phyloP scores from a whole-genome alignment of 139 green algal genomes.

The Picochlorum sp. region DNA sequence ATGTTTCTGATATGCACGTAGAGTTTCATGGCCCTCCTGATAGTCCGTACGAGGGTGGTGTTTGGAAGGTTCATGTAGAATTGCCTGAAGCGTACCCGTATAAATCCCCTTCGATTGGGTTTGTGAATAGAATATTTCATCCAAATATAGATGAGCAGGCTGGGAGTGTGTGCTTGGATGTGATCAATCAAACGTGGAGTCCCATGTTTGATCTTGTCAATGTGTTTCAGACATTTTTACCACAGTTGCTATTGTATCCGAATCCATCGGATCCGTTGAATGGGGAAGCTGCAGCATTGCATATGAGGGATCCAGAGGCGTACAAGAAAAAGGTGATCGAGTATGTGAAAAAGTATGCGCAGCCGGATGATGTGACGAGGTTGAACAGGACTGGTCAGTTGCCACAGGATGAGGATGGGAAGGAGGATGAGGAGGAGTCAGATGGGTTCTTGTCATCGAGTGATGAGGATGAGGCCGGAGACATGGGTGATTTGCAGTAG shows the following conservation, averaged over 20 bases:
- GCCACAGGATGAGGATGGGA: constrained; percentile 14
- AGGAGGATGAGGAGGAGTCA: constrained; percentile 9
- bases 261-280: constrained; percentile 97
- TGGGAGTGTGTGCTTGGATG: constrained; percentile 94
- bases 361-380: constrained; percentile 33
- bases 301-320: constrained; percentile 87
- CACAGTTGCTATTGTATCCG: constrained; percentile 97
- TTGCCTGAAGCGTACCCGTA: constrained; percentile 86
- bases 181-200: constrained; percentile 99
- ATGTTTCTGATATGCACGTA: constrained; percentile 89
- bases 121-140: constrained; percentile 97
- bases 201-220: constrained; percentile 99
- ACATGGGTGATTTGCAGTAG: no score
- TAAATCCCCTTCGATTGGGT: constrained; percentile 92
- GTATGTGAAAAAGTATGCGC: constrained; percentile 65
- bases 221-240: constrained; percentile 98
- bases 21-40: constrained; percentile 82
- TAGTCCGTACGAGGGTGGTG: constrained; percentile 88
- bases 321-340: constrained; percentile 82
- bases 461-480: constrained; percentile 9
- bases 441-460: constrained; percentile 6
- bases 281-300: constrained; percentile 91
- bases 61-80: constrained; percentile 95
- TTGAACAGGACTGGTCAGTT: constrained; percentile 5
- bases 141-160: constrained; percentile 93